A percentile compares a stretch with the other conserved stretches of the same genome.
phyloP scores from a whole-genome alignment of 2,329 filamentous ascomycete species.

The Chlorencoelia australis region DNA sequence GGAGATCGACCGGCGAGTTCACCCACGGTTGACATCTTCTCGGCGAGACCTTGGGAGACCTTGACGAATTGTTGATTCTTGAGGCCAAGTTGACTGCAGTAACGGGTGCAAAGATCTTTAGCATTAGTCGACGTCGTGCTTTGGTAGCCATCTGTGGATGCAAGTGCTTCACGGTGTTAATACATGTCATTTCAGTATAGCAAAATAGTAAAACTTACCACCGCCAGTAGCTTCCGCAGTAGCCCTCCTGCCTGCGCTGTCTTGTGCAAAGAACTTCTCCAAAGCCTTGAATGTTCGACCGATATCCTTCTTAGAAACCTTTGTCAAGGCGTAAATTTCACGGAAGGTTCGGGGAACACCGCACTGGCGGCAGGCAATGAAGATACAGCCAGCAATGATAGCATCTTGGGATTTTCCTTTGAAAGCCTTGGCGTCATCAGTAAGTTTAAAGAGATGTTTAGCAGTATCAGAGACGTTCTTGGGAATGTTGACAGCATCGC shows the following conservation, averaged over 20 bases:
- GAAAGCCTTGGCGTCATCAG: constrained; percentile 85
- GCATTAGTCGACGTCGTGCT: constrained; percentile 69
- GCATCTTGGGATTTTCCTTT: constrained; percentile 93
- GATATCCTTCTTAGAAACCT: constrained; percentile 95
- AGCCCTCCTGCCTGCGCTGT: constrained; percentile 48
- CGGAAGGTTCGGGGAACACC: constrained; percentile 81
- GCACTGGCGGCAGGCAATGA: constrained; percentile 91
- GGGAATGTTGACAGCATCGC: constrained; percentile 74
- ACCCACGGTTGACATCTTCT: constrained; percentile 65
- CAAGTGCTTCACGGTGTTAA: constrained; percentile 25
- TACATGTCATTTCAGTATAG: constrained; percentile 16
- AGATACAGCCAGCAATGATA: constrained; percentile 92
- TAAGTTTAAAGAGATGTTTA: constrained; percentile 91
- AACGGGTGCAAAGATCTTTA: constrained; percentile 77
- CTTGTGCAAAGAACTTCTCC: constrained; percentile 74
- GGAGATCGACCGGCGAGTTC: constrained; percentile 83
- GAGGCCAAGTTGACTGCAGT: constrained; percentile 73
- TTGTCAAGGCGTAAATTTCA: constrained; percentile 88
- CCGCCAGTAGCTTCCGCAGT: constrained; percentile 42
- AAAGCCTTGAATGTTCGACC: constrained; percentile 89
- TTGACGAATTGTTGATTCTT: constrained; percentile 65
- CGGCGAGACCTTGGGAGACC: constrained; percentile 68
- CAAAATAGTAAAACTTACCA: constrained; percentile 37
- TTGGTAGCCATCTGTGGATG: constrained; percentile 50
- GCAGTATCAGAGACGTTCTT: constrained; percentile 77